Evolutionary conservation across 2,329 filamentous ascomycete species (phyloP).

Genomic region (Orbilia oligospora): DNA sequence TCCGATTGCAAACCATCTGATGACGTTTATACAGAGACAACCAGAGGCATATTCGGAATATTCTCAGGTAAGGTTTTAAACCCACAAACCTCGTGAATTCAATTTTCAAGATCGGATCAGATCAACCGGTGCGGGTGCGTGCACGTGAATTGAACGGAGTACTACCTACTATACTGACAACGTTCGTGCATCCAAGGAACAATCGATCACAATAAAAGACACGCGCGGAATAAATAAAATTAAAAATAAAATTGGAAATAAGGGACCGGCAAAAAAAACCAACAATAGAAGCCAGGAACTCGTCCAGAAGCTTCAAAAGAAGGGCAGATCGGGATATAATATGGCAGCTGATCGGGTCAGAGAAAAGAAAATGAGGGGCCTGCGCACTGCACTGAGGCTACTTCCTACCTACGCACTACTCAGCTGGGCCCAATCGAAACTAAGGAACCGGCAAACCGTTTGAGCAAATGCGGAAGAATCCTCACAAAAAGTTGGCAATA

Average conservation of each 20-base stretch:
- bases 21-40: slow-evolving; percentile 18
- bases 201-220: slow-evolving; percentile 3
- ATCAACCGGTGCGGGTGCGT: neutral
- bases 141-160: too few species aligned
- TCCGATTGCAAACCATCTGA: slow-evolving; percentile 1
- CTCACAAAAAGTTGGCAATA: slow-evolving; percentile 53
- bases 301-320: slow-evolving; percentile 18
- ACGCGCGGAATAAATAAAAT: neutral
- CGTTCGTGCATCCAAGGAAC: too few species aligned
- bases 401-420: neutral
- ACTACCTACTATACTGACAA: too few species aligned
- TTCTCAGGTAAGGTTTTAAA: neutral
- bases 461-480: slow-evolving; percentile 59
- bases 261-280: slow-evolving; percentile 11
- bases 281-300: slow-evolving; percentile 12
- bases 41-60: neutral
- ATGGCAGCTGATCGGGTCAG: slow-evolving; percentile 24
- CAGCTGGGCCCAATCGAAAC: neutral
- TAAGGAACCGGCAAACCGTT: slow-evolving; percentile 24
- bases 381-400: neutral
- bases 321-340: slow-evolving; percentile 50
- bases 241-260: neutral
- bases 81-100: slow-evolving; percentile 36
- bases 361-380: slow-evolving; percentile 10
- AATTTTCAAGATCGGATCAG: too few species aligned